Conservation (phyloP, 2,329 filamentous ascomycete species). For the Daldinia eschscholtzii region DNA sequence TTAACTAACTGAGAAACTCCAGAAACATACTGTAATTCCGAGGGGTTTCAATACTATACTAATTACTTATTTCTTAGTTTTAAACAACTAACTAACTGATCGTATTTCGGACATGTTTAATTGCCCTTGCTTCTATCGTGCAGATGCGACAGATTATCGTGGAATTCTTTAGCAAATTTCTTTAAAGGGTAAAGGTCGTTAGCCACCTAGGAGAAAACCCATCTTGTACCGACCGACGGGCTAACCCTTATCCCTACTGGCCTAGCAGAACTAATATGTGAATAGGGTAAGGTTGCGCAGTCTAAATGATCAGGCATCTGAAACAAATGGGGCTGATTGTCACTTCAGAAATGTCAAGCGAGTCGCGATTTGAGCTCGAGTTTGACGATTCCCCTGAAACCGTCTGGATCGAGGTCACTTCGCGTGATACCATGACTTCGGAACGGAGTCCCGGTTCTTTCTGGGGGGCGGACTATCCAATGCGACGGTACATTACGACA, state of each 20-base stretch:
- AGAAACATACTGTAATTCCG: too few species aligned
- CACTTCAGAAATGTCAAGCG: slow-evolving; percentile 34
- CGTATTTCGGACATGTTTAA: too few species aligned
- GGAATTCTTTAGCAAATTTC: too few species aligned
- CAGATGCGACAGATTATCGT: background rate
- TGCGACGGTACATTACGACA: slow-evolving; percentile 32
- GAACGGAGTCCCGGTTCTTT: slow-evolving; percentile 41
- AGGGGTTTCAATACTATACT: too few species aligned
- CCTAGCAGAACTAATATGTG: background rate
- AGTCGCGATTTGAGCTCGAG: slow-evolving; percentile 32
- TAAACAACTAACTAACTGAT: too few species aligned
- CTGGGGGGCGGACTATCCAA: slow-evolving; percentile 20
- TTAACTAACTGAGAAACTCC: slow-evolving; percentile 11
- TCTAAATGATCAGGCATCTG: slow-evolving; percentile 42
- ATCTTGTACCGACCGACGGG: background rate
- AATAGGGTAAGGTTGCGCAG: slow-evolving; percentile 15
- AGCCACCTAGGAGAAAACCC: too few species aligned
- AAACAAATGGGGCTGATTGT: slow-evolving; percentile 44
- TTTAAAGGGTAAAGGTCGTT: background rate
- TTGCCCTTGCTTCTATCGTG: too few species aligned
- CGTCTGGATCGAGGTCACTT: slow-evolving; percentile 43
- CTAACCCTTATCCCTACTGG: background rate
- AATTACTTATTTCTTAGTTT: too few species aligned
- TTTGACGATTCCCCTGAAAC: slow-evolving; percentile 42
- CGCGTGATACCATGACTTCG: slow-evolving; percentile 41